Evolutionary conservation across 495 filamentous ascomycete genomes (phyloP).

Genomic region (Xylaria bambusicola): DNA sequence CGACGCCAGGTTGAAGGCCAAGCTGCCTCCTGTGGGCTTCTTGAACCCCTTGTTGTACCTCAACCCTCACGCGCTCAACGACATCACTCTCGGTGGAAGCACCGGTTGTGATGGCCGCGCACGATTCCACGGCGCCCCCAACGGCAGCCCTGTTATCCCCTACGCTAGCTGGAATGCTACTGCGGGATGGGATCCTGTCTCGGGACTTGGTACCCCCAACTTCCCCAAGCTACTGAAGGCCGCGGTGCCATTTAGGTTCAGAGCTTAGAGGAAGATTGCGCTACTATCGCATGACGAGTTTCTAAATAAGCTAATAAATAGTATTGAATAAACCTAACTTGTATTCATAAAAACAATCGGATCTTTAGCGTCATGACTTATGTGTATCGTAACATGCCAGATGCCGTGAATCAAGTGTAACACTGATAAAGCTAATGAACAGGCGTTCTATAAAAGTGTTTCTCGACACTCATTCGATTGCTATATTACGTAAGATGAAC

Average conservation of each 20-base stretch:
- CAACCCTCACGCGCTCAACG: conserved; percentile 57
- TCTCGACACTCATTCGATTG: too few species aligned
- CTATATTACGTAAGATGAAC: too few species aligned
- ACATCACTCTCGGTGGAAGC: conserved; percentile 59
- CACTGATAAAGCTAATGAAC: too few species aligned
- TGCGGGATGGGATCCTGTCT: conserved; percentile 59
- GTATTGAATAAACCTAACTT: too few species aligned
- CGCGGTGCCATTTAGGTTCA: conserved; percentile 1
- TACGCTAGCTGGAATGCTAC: conserved; percentile 34
- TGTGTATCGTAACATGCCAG: too few species aligned
- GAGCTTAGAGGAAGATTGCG: neutral
- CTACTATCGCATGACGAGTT: too few species aligned
- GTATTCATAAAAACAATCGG: too few species aligned
- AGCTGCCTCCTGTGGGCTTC: conserved; percentile 59
- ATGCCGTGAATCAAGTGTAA: too few species aligned
- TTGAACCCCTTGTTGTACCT: conserved; percentile 61
- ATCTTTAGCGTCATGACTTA: too few species aligned
- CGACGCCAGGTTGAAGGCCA: conserved; percentile 53
- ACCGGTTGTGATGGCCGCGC: conserved; percentile 55
- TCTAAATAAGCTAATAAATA: too few species aligned
- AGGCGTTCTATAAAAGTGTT: too few species aligned
- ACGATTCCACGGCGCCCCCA: conserved; percentile 46
- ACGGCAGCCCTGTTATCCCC: conserved; percentile 26
- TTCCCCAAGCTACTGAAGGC: conserved; percentile 46
- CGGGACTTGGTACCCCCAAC: conserved; percentile 58